Evolutionary conservation across 208 protist genomes (phyloP).

Genomic region (Leishmania aethiopica): DNA sequence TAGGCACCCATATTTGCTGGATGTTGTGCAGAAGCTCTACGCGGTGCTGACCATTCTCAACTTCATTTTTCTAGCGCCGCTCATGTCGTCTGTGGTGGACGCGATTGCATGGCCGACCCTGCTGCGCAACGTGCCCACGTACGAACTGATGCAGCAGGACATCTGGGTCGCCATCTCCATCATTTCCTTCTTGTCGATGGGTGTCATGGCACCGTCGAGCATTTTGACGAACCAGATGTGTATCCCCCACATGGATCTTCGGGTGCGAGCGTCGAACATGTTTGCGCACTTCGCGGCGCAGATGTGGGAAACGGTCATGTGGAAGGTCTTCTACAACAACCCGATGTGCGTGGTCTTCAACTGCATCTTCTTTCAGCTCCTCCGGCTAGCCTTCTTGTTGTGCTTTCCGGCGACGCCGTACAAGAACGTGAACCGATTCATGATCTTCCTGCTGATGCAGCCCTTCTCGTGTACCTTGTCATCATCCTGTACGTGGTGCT

Average conservation of each 20-base stretch:
- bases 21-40: constrained; percentile 37
- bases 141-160: constrained; percentile 29
- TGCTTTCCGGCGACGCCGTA: constrained; percentile 51
- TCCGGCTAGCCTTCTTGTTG: constrained; percentile 29
- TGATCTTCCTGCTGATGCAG: constrained; percentile 32
- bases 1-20: constrained; percentile 30
- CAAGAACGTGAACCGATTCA: constrained; percentile 67
- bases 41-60: constrained; percentile 40
- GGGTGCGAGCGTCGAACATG: constrained; percentile 42
- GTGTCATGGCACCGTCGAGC: constrained; percentile 44
- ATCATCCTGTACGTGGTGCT: constrained; percentile 44
- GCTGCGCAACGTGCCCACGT: constrained; percentile 56
- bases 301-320: constrained; percentile 56
- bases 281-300: constrained; percentile 41
- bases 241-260: constrained; percentile 51
- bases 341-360: constrained; percentile 42
- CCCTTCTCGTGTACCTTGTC: constrained; percentile 36
- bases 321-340: constrained; percentile 77
- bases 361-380: constrained; percentile 43
- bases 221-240: constrained; percentile 42
- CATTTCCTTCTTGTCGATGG: constrained; percentile 34
- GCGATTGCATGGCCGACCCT: constrained; percentile 67
- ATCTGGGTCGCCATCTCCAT: constrained; percentile 36
- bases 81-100: constrained; percentile 59
- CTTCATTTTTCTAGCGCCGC: constrained; percentile 45